phyloP scores from a whole-genome alignment of 2,329 filamentous ascomycete genomes.

The Penicillium sp. region DNA sequence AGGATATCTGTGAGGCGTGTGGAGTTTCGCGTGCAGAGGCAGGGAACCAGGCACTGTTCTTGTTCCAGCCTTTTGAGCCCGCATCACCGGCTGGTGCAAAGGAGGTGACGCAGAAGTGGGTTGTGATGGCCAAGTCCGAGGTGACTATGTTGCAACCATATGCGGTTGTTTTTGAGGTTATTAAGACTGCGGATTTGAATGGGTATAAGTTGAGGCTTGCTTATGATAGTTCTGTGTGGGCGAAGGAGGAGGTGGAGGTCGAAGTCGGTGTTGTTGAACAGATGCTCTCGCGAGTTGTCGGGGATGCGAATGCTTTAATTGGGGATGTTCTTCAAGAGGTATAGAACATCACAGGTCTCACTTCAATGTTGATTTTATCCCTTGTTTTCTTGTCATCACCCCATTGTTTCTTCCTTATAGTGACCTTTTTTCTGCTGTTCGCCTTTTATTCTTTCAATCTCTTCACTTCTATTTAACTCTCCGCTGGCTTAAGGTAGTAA shows the following conservation, averaged over 20 bases:
- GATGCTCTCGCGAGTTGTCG: neutral
- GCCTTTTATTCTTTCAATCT: neutral
- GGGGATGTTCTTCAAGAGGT: neutral
- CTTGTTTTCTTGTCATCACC: neutral
- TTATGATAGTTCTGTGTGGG: neutral
- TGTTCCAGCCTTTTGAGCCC: neutral
- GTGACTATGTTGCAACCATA: neutral
- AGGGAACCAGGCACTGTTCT: neutral
- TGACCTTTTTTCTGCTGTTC: neutral
- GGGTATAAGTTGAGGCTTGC: neutral
- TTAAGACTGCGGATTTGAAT: neutral
- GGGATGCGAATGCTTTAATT: neutral
- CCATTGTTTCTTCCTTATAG: neutral
- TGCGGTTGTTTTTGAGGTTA: neutral
- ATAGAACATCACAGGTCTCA: neutral
- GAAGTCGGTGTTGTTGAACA: neutral
- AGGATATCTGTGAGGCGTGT: neutral
- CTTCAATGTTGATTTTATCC: too few species aligned
- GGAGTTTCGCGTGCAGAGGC: neutral
- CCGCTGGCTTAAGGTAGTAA: neutral
- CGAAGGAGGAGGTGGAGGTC: neutral
- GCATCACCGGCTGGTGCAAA: neutral
- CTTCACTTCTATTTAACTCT: neutral
- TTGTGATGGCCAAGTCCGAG: neutral
- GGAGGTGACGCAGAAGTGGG: neutral